These are phyloP conservation scores for Corylus heterophylla DNA, from an alignment of 306 rosid genomes.

Conservation along the genomic window DNA sequence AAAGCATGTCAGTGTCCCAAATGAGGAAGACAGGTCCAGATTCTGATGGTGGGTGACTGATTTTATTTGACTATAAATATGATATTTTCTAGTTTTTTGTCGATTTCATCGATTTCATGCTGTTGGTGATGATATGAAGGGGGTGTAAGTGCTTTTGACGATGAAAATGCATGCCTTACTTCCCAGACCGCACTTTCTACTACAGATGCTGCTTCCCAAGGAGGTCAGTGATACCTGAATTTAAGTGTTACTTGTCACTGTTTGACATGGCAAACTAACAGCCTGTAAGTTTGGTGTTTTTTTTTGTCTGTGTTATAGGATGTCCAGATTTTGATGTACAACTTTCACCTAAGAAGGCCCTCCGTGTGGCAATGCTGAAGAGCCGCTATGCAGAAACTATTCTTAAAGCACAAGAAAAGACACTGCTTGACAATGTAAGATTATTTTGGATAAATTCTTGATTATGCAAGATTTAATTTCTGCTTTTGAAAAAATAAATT, in stretches of 20 bases:
- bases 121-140: conserved; percentile 54
- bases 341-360: conserved; percentile 85
- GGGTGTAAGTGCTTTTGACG: conserved; percentile 62
- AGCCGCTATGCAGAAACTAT: conserved; percentile 93
- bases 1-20: conserved; percentile 40
- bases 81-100: conserved; percentile 14
- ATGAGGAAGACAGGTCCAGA: conserved; percentile 62
- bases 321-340: conserved; percentile 52
- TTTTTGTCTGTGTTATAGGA: conserved; percentile 33
- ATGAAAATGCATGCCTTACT: conserved; percentile 47
- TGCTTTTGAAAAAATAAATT: neutral
- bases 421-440: conserved; percentile 69
- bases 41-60: conserved; percentile 76
- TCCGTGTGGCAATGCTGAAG: conserved; percentile 86
- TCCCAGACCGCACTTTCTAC: conserved; percentile 43
- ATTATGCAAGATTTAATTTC: neutral
- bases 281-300: conserved; percentile 7
- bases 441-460: neutral
- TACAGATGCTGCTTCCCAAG: conserved; percentile 50
- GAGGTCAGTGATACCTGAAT: conserved; percentile 46
- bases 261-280: conserved; percentile 5
- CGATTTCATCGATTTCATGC: conserved; percentile 42
- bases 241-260: conserved; percentile 4
- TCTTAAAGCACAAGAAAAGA: conserved; percentile 84
- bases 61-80: conserved; percentile 25